Evolutionary conservation across 805 yeast genomes (phyloP), one percentile per base, ranked within the genome.

Genomic region (Ogataea kodamae): DNA sequence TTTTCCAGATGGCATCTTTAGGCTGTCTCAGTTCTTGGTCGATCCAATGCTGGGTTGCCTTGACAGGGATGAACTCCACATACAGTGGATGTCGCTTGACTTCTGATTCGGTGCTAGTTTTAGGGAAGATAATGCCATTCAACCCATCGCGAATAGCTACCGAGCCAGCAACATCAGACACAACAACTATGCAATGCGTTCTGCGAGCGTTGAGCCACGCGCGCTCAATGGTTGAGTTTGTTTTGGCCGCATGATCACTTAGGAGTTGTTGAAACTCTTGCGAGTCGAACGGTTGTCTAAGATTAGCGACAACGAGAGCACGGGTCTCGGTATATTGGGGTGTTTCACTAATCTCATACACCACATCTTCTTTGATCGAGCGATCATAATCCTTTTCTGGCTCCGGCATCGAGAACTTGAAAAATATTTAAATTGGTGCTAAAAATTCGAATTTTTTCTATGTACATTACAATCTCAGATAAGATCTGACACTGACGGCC

Each of bases 401-500:
- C 13, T 33, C 32, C 13, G 28, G 26, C 16, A n/a, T 13, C 8
- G 16, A 15, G 11, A 14, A 19, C 18, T 14, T 25, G 25, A 20
- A 17, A 7, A 10, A 13, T 21, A 13, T n/a, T n/a, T n/a, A n/a
- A n/a, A n/a, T n/a, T n/a, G n/a, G n/a, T n/a, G n/a, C n/a, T n/a
- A n/a, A n/a, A n/a, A 19, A 17, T 9, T 11, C 19, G 14, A 9
- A 13, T 11, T 18, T 27, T 19, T 26, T 21, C 33, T 35, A 32
- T 35, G 33, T 32, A 39, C 39, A 34, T 20, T 42, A 56, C 26
- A 57, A 39, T 39, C 44, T 49, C 42, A 58, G 42, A 37, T 58
- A 84, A 33, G 96, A 80, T 76, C 97, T 81, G 64, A 86, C 88
- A 28, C 87, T 77, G 57, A 88, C 78, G 27, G 97, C 96, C 40